A percentile compares a stretch with the other conserved stretches of the same genome.
Evolutionary conservation across 2,329 filamentous ascomycete genomes (phyloP).

Genomic region (Sporothrix euskadiensis): DNA sequence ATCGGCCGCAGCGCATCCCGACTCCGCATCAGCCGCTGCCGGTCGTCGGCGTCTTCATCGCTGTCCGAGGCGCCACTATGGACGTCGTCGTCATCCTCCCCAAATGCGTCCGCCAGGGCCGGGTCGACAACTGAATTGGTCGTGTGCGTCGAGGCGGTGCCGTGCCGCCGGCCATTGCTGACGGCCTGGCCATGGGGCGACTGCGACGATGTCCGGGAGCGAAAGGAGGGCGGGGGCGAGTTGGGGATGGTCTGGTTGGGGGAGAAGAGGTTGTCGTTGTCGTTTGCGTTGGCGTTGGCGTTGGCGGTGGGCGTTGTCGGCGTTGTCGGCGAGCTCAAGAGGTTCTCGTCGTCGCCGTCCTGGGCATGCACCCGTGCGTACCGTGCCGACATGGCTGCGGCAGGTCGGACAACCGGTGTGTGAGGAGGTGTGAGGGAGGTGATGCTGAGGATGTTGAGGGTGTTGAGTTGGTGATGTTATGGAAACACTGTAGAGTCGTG

Average conservation of each 20-base stretch:
- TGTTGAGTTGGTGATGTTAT: background rate
- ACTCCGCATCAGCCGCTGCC: slow-evolving; percentile 80
- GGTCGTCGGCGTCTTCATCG: slow-evolving; percentile 77
- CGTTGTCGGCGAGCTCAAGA: slow-evolving; percentile 50
- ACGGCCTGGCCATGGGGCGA: background rate
- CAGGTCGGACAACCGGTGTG: background rate
- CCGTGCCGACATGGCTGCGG: slow-evolving; percentile 50
- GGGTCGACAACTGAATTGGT: slow-evolving; percentile 57
- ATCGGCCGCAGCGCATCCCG: slow-evolving; percentile 39
- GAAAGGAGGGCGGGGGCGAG: slow-evolving; percentile 81
- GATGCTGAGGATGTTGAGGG: background rate
- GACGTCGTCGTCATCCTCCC: slow-evolving; percentile 80
- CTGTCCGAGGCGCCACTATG: slow-evolving; percentile 75
- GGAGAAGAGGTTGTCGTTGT: slow-evolving; percentile 44
- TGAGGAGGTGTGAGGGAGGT: background rate
- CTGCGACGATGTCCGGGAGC: slow-evolving; percentile 73
- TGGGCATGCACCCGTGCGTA: slow-evolving; percentile 58
- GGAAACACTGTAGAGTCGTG: background rate
- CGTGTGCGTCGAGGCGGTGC: background rate
- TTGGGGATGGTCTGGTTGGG: slow-evolving; percentile 47
- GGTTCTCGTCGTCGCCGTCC: slow-evolving; percentile 52
- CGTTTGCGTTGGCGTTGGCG: too few species aligned
- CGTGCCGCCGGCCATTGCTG: background rate
- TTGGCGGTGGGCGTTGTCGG: slow-evolving; percentile 51
- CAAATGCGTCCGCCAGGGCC: slow-evolving; percentile 91